These are phyloP conservation scores for Limtongia smithiae DNA, from an alignment of 805 yeast genomes.

Conservation along the genomic window DNA sequence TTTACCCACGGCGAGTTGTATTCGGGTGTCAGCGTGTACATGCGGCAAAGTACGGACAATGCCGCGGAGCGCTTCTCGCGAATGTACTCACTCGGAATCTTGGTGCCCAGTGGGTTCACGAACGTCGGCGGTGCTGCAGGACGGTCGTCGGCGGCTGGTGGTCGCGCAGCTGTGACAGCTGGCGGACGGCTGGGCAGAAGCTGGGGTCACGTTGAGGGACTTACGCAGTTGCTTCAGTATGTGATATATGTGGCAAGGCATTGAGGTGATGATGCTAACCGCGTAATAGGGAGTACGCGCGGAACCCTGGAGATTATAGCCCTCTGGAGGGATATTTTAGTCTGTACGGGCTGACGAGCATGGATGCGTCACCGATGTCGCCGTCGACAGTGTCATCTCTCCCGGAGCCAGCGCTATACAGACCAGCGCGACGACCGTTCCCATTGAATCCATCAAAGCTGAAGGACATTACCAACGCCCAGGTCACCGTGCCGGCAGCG, in stretches of 20 bases:
- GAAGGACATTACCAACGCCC: not conserved
- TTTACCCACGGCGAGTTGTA: constrained; percentile 44
- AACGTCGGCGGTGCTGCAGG: constrained; percentile 17
- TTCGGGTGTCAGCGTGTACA: constrained; percentile 50
- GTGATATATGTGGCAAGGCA: constrained; percentile 1
- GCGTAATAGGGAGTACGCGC: constrained; percentile 11
- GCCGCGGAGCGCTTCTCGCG: constrained; percentile 27
- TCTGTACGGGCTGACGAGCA: constrained; percentile 9
- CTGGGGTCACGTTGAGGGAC: constrained; percentile 42
- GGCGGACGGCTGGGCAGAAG: constrained; percentile 24
- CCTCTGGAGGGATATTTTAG: constrained; percentile 20
- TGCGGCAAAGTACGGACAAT: constrained; percentile 42
- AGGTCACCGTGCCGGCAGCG: not conserved
- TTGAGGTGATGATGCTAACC: constrained; percentile 7
- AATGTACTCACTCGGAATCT: constrained; percentile 63
- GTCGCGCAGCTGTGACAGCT: too few species aligned
- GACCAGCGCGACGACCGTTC: constrained; percentile 26
- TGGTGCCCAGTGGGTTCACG: constrained; percentile 33
- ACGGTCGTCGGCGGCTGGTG: too few species aligned
- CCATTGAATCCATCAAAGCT: constrained; percentile 18
- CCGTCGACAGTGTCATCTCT: constrained; percentile 44
- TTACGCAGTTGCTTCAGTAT: constrained; percentile 26
- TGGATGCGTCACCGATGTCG: constrained; percentile 38
- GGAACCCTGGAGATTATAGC: constrained; percentile 8
- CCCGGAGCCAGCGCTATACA: constrained; percentile 41